These are phyloP conservation scores for Ogataea zsoltii DNA, from an alignment of 805 yeast species.

Conservation along the genomic window DNA sequence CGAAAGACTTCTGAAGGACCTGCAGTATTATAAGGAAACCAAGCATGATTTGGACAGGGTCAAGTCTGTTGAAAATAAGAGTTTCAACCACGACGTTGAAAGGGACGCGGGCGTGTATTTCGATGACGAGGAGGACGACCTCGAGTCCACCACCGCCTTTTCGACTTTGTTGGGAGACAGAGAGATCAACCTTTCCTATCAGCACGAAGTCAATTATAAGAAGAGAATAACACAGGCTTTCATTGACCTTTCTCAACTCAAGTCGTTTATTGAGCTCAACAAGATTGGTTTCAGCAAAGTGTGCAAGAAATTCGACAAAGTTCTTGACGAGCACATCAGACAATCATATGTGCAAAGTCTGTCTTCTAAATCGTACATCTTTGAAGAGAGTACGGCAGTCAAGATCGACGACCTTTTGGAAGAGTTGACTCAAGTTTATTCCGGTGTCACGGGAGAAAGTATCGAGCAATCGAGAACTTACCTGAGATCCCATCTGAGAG, in stretches of 20 bases:
- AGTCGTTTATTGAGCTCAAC: slow-evolving; percentile 52
- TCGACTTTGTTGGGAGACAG: slow-evolving; percentile 51
- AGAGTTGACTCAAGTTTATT: slow-evolving; percentile 31
- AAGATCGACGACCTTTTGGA: slow-evolving; percentile 33
- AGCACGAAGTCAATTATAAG: slow-evolving; percentile 49
- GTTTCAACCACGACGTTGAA: slow-evolving; percentile 20
- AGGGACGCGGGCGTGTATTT: slow-evolving; percentile 35
- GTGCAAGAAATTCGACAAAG: slow-evolving; percentile 53
- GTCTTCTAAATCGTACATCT: slow-evolving; percentile 37
- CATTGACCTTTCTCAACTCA: slow-evolving; percentile 48
- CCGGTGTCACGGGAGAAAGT: slow-evolving; percentile 26
- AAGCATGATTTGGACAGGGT: slow-evolving; percentile 25
- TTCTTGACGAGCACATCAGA: slow-evolving; percentile 44
- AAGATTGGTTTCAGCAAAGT: slow-evolving; percentile 55
- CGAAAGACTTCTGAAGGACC: slow-evolving; percentile 48
- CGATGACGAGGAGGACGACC: slow-evolving; percentile 40
- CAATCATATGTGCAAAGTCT: slow-evolving; percentile 39
- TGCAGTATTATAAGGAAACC: slow-evolving; percentile 38
- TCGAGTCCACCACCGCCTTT: slow-evolving; percentile 36
- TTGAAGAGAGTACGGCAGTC: slow-evolving; percentile 31
- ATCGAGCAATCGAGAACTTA: slow-evolving; percentile 23
- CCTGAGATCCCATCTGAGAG: slow-evolving; percentile 55
- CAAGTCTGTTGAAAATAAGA: slow-evolving; percentile 23
- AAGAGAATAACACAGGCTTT: slow-evolving; percentile 46
- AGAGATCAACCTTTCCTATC: slow-evolving; percentile 50